These are phyloP conservation scores for Paxillus involutus DNA, from an alignment of 768 basidiomycete species.

Conservation along the genomic window DNA sequence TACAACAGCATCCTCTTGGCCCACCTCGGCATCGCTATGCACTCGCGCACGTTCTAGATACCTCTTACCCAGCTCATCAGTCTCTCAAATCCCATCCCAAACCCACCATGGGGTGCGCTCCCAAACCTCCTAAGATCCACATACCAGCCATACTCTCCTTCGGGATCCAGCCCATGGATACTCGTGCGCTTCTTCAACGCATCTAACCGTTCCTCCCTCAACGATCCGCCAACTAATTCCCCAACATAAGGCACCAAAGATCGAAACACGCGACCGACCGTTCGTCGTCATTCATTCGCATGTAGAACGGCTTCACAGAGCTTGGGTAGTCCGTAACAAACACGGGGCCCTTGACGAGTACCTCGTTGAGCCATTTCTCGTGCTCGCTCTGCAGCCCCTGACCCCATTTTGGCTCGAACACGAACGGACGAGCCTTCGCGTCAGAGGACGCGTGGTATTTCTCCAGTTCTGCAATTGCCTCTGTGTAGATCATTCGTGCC, in stretches of 20 bases:
- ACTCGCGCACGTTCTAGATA: slow-evolving; percentile 88
- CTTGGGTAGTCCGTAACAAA: slow-evolving; percentile 92
- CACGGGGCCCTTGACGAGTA: slow-evolving; percentile 67
- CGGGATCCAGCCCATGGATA: slow-evolving; percentile 42
- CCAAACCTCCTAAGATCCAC: slow-evolving; percentile 81
- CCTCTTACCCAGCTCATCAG: slow-evolving; percentile 88
- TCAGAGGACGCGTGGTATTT: slow-evolving; percentile 29
- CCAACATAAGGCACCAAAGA: slow-evolving; percentile 86
- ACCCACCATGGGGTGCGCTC: slow-evolving; percentile 90
- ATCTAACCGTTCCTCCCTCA: slow-evolving; percentile 74
- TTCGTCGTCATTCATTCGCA: slow-evolving; percentile 66
- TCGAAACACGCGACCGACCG: slow-evolving; percentile 93
- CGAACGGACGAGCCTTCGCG: slow-evolving; percentile 39
- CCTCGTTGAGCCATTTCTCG: slow-evolving; percentile 85
- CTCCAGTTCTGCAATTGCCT: slow-evolving; percentile 65
- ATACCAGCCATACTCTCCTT: slow-evolving; percentile 65
- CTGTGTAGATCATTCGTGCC: slow-evolving; percentile 74
- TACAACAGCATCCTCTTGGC: slow-evolving; percentile 73
- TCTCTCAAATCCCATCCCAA: slow-evolving; percentile 94
- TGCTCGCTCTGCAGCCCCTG: slow-evolving; percentile 81
- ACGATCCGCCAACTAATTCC: slow-evolving; percentile 89
- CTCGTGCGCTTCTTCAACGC: slow-evolving; percentile 53
- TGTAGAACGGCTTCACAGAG: slow-evolving; percentile 91
- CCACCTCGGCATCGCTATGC: slow-evolving; percentile 91
- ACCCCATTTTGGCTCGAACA: slow-evolving; percentile 66